Base-by-base conservation (phyloP, 2,329 filamentous ascomycete genomes). In the Coniochaeta sp. region DNA sequence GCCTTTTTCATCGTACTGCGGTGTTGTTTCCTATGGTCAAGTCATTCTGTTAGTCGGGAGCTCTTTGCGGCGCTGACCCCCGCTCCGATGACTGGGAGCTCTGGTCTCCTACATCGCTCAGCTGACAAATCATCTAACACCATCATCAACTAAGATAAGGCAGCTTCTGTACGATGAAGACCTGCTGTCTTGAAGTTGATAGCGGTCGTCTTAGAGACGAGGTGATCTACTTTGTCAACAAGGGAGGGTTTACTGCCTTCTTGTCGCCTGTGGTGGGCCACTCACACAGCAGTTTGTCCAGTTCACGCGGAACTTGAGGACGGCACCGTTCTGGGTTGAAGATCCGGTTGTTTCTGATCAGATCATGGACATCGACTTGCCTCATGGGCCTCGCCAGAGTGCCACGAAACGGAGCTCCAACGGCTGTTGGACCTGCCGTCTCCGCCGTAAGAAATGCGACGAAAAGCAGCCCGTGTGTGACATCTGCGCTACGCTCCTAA, bases 401-500 rank as follows among this genome's bases (percentile, higher is more conserved):
- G 26, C 9, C 6, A 9, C 24, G 6, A 50, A 50, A 12, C 72
- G 77, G 47, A 78, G 75, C 62, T 75, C 74, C 57, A 75, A 74
- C 7, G 82, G 82, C 61, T 86, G 83, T 68, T 86, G 82, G 81
- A 86, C 82, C 2, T 87, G 84, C 65, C 79, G 83, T 22, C 75
- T 86, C 16, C 79, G 84, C 26, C 81, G 81, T 65, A 87, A 87
- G 67, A 86, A 85, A 66, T 87, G 84, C 68, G 81, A 85, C 63
- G 81, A 84, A 66, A 72, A 66, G 28, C 77, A 74, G 2, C 82
- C 83, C 9, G 66, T 77, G 10, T 87, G 84, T 68, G 72, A 76
- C 6, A 72, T 68, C 36, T 87, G 84, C 70, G 68, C 71, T 14
- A 68, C 73, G 1, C 77, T 87, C 19, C 75, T 81, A 56, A 86